Evolutionary conservation across 1,139 yeast genomes (phyloP).

Genomic region (Yamadazyma aaseri): DNA sequence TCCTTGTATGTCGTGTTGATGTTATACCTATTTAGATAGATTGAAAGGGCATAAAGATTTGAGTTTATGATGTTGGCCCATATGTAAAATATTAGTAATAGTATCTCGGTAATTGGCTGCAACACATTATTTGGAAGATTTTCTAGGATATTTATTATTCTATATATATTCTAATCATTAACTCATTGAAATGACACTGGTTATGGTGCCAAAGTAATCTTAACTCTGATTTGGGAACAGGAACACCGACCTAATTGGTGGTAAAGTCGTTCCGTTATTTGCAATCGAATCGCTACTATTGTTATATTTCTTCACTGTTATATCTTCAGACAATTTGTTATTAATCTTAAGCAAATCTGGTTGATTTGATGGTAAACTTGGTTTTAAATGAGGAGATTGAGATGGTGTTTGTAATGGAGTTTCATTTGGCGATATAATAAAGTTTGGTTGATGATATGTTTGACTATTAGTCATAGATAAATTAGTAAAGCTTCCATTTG

Average conservation of each 20-base stretch:
- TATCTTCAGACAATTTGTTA: slow-evolving; percentile 9
- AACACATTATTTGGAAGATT: not conserved
- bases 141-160: too few species aligned
- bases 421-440: slow-evolving; percentile 32
- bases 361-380: slow-evolving; percentile 12
- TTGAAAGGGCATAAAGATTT: too few species aligned
- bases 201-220: too few species aligned
- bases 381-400: slow-evolving; percentile 41
- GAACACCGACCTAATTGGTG: slow-evolving; percentile 45
- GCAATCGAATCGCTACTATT: slow-evolving; percentile 31
- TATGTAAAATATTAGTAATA: too few species aligned
- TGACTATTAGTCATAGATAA: slow-evolving; percentile 8
- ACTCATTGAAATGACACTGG: too few species aligned
- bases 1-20: too few species aligned
- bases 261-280: slow-evolving; percentile 40
- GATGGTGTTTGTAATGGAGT: slow-evolving; percentile 47
- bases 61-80: too few species aligned
- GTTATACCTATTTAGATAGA: too few species aligned
- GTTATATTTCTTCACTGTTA: slow-evolving; percentile 19
- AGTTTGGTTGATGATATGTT: slow-evolving; percentile 14
- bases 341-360: slow-evolving; percentile 10
- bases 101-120: not conserved
- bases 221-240: slow-evolving; percentile 9
- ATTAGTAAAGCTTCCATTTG: slow-evolving; percentile 20
- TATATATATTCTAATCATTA: too few species aligned